These are phyloP conservation scores for Monilinia vaccinii-corymbosi DNA, from an alignment of 2,329 filamentous ascomycete genomes.

Conservation along the genomic window DNA sequence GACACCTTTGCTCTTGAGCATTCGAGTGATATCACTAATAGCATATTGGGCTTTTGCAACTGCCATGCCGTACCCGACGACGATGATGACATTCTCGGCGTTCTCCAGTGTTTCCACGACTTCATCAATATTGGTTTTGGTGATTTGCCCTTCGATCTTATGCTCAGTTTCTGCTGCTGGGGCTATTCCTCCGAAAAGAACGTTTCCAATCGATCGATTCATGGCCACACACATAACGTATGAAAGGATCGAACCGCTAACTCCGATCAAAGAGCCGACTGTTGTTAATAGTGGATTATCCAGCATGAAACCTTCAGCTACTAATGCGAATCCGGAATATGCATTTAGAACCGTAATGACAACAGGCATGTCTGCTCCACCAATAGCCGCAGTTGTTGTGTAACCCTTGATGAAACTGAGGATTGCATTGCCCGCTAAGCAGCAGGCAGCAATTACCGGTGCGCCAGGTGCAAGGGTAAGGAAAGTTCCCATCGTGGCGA, in stretches of 20 bases:
- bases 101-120: conserved; percentile 66
- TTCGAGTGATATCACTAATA: conserved; percentile 70
- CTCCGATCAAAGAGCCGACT: conserved; percentile 78
- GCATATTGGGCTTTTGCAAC: conserved; percentile 91
- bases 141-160: conserved; percentile 73
- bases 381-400: conserved; percentile 81
- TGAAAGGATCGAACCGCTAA: conserved; percentile 80
- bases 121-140: conserved; percentile 70
- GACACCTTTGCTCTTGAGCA: conserved; percentile 65
- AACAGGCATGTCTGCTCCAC: conserved; percentile 89
- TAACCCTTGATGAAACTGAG: conserved; percentile 80
- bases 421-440: conserved; percentile 64
- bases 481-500: conserved; percentile 77
- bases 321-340: conserved; percentile 82
- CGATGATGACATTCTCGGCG: conserved; percentile 76
- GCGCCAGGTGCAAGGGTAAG: conserved; percentile 72
- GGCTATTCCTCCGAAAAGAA: conserved; percentile 75
- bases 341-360: conserved; percentile 87
- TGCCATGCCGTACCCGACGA: conserved; percentile 86
- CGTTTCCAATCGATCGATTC: conserved; percentile 84
- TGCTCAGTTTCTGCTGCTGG: conserved; percentile 53
- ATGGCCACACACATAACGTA: conserved; percentile 85
- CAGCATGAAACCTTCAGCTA: conserved; percentile 87
- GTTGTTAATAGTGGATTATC: conserved; percentile 79
- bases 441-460: conserved; percentile 69